These are phyloP conservation scores for Ephemerocybe angulata DNA, from an alignment of 768 basidiomycete species.

Conservation along the genomic window DNA sequence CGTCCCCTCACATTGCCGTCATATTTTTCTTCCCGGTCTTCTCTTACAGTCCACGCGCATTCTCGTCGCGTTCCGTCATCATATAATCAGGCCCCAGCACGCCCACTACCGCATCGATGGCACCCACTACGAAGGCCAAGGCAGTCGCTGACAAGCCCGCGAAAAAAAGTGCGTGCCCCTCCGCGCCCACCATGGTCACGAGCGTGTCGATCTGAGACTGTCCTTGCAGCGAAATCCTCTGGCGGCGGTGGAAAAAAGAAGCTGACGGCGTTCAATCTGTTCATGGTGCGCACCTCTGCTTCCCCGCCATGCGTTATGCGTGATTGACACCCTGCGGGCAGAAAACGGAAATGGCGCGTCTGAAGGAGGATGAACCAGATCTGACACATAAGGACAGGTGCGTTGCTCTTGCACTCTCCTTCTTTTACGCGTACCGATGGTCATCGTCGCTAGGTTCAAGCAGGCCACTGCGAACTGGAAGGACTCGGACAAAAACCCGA, in stretches of 20 bases:
- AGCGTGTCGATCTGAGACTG: constrained; percentile 16
- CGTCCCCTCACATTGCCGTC: constrained; percentile 8
- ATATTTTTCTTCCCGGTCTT: constrained; percentile 11
- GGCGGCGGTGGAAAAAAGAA: constrained; percentile 54
- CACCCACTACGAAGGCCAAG: constrained; percentile 40
- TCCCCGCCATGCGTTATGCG: not conserved
- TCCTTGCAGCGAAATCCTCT: constrained; percentile 47
- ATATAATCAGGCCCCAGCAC: constrained; percentile 10
- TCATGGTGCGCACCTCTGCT: constrained; percentile 41
- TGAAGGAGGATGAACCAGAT: constrained; percentile 73
- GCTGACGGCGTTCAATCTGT: constrained; percentile 74
- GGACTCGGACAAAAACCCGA: constrained; percentile 64
- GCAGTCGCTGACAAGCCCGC: constrained; percentile 41
- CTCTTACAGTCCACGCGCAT: constrained; percentile 17
- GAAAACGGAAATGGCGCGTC: constrained; percentile 74
- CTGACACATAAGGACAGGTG: constrained; percentile 74
- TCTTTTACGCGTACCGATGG: constrained; percentile 13
- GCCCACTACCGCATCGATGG: constrained; percentile 30
- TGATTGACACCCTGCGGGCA: constrained; percentile 27
- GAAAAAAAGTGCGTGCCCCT: constrained; percentile 51
- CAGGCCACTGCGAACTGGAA: constrained; percentile 77
- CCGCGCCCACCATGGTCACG: not conserved
- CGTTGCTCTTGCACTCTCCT: constrained; percentile 20
- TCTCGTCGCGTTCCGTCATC: constrained; percentile 22
- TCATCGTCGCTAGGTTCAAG: constrained; percentile 53